phyloP scores from a whole-genome alignment of 768 basidiomycete genomes.

The Amanita subjunquillea region DNA sequence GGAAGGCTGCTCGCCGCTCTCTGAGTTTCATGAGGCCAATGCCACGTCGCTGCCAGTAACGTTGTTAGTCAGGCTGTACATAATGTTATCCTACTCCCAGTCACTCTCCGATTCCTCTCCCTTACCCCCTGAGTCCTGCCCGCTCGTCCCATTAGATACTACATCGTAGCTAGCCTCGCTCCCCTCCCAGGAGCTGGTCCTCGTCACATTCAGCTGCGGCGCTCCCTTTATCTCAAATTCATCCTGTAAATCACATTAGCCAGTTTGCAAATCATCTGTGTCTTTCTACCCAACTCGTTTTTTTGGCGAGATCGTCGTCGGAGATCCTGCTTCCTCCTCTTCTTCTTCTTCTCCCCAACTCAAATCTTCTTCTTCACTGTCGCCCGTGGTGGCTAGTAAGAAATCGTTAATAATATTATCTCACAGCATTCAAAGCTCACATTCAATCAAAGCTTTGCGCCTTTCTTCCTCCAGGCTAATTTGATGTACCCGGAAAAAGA shows the following conservation, averaged over 20 bases:
- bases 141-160: conserved; percentile 44
- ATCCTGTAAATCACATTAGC: not conserved
- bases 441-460: conserved; percentile 66
- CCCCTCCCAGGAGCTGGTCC: conserved; percentile 39
- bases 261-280: too few relatives aligned
- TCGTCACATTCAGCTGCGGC: conserved; percentile 8
- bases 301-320: conserved; percentile 7
- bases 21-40: not conserved
- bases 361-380: conserved; percentile 82
- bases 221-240: not conserved
- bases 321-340: conserved; percentile 37
- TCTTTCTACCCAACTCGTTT: not conserved
- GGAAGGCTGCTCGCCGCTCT: conserved; percentile 1
- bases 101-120: conserved; percentile 33
- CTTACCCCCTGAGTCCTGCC: conserved; percentile 24
- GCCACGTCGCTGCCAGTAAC: not conserved
- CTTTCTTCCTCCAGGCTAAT: conserved; percentile 71
- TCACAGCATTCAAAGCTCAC: conserved; percentile 24
- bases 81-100: conserved; percentile 42
- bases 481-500: conserved; percentile 83
- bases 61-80: not conserved
- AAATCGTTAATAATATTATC: not conserved
- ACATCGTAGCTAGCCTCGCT: conserved; percentile 65
- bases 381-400: conserved; percentile 39
- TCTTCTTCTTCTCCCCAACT: conserved; percentile 95